These are phyloP conservation scores for Phialophora chinensis DNA, from an alignment of 2,329 filamentous ascomycete genomes.

Conservation along the genomic window DNA sequence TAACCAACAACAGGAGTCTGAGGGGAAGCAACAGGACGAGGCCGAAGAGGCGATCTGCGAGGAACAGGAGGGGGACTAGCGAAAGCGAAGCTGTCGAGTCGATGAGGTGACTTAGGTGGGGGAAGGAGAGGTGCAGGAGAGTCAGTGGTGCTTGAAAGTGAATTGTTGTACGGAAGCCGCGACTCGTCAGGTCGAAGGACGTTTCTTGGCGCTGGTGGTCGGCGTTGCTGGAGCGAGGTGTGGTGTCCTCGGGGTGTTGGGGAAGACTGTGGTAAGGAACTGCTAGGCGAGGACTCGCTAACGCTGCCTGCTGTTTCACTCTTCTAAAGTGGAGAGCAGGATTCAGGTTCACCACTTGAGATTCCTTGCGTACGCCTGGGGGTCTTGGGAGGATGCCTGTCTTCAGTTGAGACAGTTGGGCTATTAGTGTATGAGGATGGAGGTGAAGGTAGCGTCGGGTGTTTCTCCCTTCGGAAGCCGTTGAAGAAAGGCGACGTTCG, in stretches of 20 bases:
- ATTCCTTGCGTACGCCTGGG: neutral
- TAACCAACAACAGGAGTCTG: neutral
- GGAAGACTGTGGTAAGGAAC: neutral
- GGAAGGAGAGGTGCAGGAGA: constrained; percentile 14
- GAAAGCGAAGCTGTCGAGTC: constrained; percentile 2
- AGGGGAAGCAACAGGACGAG: neutral
- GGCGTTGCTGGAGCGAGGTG: constrained; percentile 1
- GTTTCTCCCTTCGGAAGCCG: constrained; percentile 13
- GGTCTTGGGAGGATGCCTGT: neutral
- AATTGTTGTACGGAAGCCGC: constrained; percentile 23
- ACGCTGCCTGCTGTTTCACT: neutral
- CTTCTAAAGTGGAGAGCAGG: constrained; percentile 11
- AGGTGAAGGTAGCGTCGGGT: neutral
- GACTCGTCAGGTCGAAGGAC: constrained; percentile 25
- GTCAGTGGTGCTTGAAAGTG: neutral
- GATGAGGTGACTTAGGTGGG: constrained; percentile 21
- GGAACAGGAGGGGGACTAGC: constrained; percentile 20
- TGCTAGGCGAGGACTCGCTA: neutral
- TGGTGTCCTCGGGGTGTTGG: constrained; percentile 3
- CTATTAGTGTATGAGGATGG: neutral
- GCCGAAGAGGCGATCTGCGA: constrained; percentile 24
- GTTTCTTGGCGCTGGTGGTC: constrained; percentile 14
- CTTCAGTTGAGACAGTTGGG: constrained; percentile 5
- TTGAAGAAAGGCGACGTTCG: constrained; percentile 24
- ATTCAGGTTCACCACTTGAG: neutral